These are phyloP conservation scores for Leccinum incarnatum DNA, from an alignment of 768 basidiomycete species.

Conservation along the genomic window DNA sequence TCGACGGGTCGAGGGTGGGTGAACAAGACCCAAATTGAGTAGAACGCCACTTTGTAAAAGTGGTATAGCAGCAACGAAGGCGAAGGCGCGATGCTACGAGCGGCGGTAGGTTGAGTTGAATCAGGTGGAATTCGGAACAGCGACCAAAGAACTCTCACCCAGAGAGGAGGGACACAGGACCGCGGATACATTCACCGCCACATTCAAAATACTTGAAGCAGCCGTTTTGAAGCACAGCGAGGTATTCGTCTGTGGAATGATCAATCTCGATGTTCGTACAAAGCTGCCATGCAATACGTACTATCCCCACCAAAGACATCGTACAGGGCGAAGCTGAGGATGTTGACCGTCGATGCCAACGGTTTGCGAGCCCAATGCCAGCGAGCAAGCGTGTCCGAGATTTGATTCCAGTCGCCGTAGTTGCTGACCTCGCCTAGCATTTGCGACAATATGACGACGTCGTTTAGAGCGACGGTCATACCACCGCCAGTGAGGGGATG, in stretches of 20 bases:
- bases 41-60: slow-evolving; percentile 95
- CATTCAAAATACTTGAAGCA: slow-evolving; percentile 98
- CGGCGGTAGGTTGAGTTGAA: neutral
- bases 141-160: slow-evolving; percentile 52
- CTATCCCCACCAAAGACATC: slow-evolving; percentile 94
- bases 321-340: slow-evolving; percentile 89
- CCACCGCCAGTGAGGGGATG: slow-evolving; percentile 98
- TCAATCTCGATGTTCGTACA: neutral
- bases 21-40: slow-evolving; percentile 90
- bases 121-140: neutral
- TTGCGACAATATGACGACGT: slow-evolving; percentile 71
- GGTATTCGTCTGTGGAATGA: slow-evolving; percentile 51
- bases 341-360: slow-evolving; percentile 84
- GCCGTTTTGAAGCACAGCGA: slow-evolving; percentile 67
- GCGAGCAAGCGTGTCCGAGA: slow-evolving; percentile 51
- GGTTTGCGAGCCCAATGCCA: slow-evolving; percentile 92
- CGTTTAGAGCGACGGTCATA: slow-evolving; percentile 94
- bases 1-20: slow-evolving; percentile 45
- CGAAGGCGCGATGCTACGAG: slow-evolving; percentile 69
- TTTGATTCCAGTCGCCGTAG: slow-evolving; percentile 47
- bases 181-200: slow-evolving; percentile 85
- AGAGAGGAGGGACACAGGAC: slow-evolving; percentile 86
- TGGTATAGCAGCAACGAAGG: slow-evolving; percentile 80
- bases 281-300: slow-evolving; percentile 37
- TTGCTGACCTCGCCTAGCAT: slow-evolving; percentile 49